Percentiles rank a stretch among this genome's conserved stretches.
phyloP scores from a whole-genome alignment of 2,329 filamentous ascomycete genomes.

The Pseudogymnoascus pannorum region DNA sequence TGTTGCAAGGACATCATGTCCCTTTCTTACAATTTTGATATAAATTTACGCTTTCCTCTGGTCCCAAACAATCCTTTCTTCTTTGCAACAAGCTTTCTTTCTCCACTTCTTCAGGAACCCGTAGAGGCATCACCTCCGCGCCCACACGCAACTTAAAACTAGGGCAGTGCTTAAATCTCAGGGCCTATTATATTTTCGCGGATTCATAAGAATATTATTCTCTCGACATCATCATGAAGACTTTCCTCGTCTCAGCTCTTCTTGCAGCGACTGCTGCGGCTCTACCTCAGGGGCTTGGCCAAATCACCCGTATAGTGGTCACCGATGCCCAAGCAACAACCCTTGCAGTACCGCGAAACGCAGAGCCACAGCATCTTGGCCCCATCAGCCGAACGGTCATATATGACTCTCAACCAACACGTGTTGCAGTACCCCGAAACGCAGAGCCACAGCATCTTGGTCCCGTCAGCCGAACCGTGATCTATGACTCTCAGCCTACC shows the following conservation, averaged over 20 bases:
- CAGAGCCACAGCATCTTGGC: background rate
- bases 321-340: background rate
- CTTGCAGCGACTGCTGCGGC: background rate
- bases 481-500: background rate
- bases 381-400: background rate
- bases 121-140: background rate
- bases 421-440: background rate
- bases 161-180: background rate
- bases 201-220: background rate
- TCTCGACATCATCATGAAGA: background rate
- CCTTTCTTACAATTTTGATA: background rate
- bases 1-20: background rate
- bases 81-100: background rate
- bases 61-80: background rate
- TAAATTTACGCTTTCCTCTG: background rate
- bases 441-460: background rate
- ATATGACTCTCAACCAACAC: background rate
- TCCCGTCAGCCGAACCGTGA: background rate
- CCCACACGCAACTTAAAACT: background rate
- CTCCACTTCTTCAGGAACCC: background rate
- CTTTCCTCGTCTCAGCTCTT: background rate
- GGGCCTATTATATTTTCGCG: background rate
- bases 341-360: background rate
- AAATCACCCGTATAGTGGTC: background rate
- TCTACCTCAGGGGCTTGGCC: background rate